Conservation (phyloP, 306 rosid species). For the Dryas octopetala region DNA sequence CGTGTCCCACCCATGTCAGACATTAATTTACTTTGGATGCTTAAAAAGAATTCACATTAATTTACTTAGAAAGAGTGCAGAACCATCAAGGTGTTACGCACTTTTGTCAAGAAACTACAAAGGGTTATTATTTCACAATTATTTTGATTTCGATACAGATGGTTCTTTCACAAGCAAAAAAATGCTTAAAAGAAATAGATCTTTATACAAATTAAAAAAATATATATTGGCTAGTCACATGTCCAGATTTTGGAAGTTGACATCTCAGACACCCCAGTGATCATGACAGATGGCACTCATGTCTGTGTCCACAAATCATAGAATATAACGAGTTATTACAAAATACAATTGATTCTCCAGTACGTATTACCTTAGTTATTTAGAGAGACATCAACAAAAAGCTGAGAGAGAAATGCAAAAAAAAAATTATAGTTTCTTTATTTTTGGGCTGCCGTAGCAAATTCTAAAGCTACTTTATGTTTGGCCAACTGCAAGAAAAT, state of each 20-base stretch:
- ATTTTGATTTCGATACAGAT: not conserved
- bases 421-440: slow-evolving; percentile 32
- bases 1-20: too few species aligned
- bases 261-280: not conserved
- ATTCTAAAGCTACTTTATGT: slow-evolving; percentile 84
- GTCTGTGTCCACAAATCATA: not conserved
- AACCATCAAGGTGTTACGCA: not conserved
- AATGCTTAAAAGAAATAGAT: too few species aligned
- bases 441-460: slow-evolving; percentile 68
- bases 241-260: not conserved
- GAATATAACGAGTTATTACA: not conserved
- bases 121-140: not conserved
- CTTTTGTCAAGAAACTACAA: not conserved
- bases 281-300: not conserved
- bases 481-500: slow-evolving; percentile 68
- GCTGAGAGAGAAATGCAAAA: not conserved
- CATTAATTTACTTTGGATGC: not conserved
- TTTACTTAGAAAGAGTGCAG: not conserved
- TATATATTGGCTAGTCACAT: not conserved
- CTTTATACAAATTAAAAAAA: not conserved
- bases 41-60: not conserved
- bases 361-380: not conserved
- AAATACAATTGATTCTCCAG: not conserved
- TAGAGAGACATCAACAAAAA: not conserved
- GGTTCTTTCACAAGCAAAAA: not conserved